A percentile compares a stretch with the other conserved stretches of the same genome.
phyloP scores from a whole-genome alignment of 2,329 filamentous ascomycete genomes.

The Cercospora beticola region DNA sequence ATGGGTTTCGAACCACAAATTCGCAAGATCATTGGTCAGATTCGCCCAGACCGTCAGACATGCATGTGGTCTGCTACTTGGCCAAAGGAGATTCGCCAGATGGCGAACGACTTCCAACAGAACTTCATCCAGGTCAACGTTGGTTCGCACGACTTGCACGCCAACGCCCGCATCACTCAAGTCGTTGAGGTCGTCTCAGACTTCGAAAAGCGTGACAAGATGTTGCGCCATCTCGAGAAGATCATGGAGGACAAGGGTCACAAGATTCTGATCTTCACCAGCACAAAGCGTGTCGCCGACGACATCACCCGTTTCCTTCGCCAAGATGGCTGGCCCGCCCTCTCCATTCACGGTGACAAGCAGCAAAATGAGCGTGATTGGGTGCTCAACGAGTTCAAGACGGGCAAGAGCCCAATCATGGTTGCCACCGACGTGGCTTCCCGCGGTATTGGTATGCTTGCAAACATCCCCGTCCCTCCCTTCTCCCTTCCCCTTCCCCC shows the following conservation, averaged over 20 bases:
- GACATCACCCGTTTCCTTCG: slow-evolving; percentile 97
- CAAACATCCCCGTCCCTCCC: slow-evolving; percentile 46
- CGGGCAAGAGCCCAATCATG: slow-evolving; percentile 99
- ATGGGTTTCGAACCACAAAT: slow-evolving; percentile 99
- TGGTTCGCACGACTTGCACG: slow-evolving; percentile 90
- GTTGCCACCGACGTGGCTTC: slow-evolving; percentile 99
- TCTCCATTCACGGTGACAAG: slow-evolving; percentile 99
- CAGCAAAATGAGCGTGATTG: slow-evolving; percentile 99
- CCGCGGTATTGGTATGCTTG: slow-evolving; percentile 99
- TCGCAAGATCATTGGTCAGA: slow-evolving; percentile 96
- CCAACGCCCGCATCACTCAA: slow-evolving; percentile 97
- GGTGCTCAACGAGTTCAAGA: slow-evolving; percentile 99
- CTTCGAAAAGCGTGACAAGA: slow-evolving; percentile 94
- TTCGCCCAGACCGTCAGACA: slow-evolving; percentile 96
- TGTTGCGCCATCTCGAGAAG: slow-evolving; percentile 96
- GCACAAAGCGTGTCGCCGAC: slow-evolving; percentile 86
- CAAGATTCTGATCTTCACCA: slow-evolving; percentile 92
- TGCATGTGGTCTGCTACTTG: slow-evolving; percentile 99
- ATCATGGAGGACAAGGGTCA: slow-evolving; percentile 95
- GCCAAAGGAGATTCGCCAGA: slow-evolving; percentile 95
- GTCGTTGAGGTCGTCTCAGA: slow-evolving; percentile 95
- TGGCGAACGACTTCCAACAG: slow-evolving; percentile 85
- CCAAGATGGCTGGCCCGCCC: slow-evolving; percentile 95
- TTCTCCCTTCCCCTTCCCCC: slow-evolving; percentile 35
- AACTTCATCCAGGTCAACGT: slow-evolving; percentile 99